Evolutionary conservation across 352 stramenopile species (phyloP).

Genomic region (Phytophthora agathidicida): DNA sequence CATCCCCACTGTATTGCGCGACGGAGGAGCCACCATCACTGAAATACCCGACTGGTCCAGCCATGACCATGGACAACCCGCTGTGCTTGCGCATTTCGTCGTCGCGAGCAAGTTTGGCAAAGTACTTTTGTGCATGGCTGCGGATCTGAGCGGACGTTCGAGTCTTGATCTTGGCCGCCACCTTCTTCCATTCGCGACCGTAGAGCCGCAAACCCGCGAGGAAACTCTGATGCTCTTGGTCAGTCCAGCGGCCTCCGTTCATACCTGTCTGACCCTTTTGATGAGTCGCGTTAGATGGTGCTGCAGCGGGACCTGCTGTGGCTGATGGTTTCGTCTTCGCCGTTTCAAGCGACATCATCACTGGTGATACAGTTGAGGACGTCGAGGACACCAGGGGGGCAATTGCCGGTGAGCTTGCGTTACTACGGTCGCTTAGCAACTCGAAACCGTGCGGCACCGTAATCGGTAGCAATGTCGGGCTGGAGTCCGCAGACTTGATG

Average conservation of each 20-base stretch:
- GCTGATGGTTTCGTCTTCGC: slow-evolving; percentile 14
- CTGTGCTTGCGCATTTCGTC: slow-evolving; percentile 67
- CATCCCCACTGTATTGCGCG: slow-evolving; percentile 63
- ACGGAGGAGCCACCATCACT: slow-evolving; percentile 69
- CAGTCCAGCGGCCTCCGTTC: slow-evolving; percentile 94
- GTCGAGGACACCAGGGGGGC: slow-evolving; percentile 31
- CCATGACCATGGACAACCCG: slow-evolving; percentile 26
- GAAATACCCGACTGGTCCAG: slow-evolving; percentile 47
- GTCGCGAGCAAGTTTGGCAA: slow-evolving; percentile 84
- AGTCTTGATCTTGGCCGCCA: slow-evolving; percentile 89
- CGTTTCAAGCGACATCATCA: slow-evolving; percentile 27
- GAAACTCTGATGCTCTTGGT: slow-evolving; percentile 96
- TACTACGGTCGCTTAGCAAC: slow-evolving; percentile 24
- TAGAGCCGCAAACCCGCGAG: slow-evolving; percentile 93
- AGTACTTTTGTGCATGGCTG: slow-evolving; percentile 89
- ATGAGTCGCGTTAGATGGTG: slow-evolving; percentile 45
- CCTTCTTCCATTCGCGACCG: slow-evolving; percentile 98
- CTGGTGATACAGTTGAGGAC: slow-evolving; percentile 23
- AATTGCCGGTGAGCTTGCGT: slow-evolving; percentile 34
- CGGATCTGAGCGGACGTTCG: slow-evolving; percentile 87
- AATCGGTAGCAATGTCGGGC: slow-evolving; percentile 18
- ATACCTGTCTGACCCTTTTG: slow-evolving; percentile 67
- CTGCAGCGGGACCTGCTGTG: slow-evolving; percentile 7
- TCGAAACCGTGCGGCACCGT: slow-evolving; percentile 10
- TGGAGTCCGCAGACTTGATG: slow-evolving; percentile 5